Evolutionary conservation across 2,329 filamentous ascomycete genomes (phyloP), one percentile per base, ranked within the genome.

Genomic region (Macrophomina tecta): DNA sequence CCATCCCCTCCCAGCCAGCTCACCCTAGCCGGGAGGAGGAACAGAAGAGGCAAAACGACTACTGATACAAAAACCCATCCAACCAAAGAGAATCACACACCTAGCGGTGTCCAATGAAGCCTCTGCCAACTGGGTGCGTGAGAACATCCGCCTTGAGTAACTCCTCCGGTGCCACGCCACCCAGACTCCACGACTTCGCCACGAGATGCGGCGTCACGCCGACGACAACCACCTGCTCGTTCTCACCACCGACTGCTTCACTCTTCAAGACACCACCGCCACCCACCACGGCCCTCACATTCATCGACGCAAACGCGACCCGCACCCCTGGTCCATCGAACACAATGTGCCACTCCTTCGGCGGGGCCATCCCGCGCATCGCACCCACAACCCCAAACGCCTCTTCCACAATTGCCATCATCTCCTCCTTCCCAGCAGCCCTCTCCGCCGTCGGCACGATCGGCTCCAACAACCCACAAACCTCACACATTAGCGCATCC

Each of bases 201-300:
- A 63, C 60, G 32, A 63, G 46, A 46, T 63, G 60, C 32, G 60
- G 60, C 3, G 60, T 63, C 45, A 63, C 5, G 2, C 60, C 60
- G n/a, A 63, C 14, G 45, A 52, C 46, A n/a, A 63, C 60, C 6
- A 40, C 56, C 28, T 34, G 42, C 3, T 61, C 56, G 16, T 61
- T 40, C 8, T 61, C 52, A 40, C 8, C 52, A 23, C 4, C 34
- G 34, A 5, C 34, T 3, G n/a, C 53, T 5, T 23, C 40, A 30
- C 14, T 3, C 23, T 23, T 23, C 23, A 23, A 23, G 23, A 23
- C 40, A 12, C 56, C 40, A 32, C 56, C 23, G 30, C 56, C 36
- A 32, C 30, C 56, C 2, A 40, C 53, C 11, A 28, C 28, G 8
- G 38, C 40, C 12, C 56, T 38, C 6, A 61, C 28, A 12, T 12